These are phyloP conservation scores for Elaeis oleifera DNA, from an alignment of 202 grass and related monocot species.

Conservation along the genomic window DNA sequence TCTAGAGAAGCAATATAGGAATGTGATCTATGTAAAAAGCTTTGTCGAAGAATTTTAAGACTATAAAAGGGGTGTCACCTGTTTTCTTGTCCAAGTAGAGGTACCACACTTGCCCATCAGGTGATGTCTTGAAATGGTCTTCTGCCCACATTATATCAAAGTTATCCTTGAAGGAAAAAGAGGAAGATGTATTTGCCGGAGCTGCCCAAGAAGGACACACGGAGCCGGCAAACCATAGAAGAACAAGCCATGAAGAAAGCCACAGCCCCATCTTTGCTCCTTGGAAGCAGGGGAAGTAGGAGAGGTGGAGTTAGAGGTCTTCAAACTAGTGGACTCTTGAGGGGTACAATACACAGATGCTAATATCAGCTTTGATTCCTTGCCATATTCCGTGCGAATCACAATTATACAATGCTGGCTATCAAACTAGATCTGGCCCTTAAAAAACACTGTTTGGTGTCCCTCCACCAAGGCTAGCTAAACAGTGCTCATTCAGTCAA, in stretches of 20 bases:
- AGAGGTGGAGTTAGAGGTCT: no score
- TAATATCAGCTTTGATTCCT: no score
- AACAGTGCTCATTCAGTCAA: no score
- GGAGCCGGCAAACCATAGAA: slow-evolving; percentile 14
- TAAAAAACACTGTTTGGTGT: no score
- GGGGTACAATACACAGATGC: no score
- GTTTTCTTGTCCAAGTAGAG: slow-evolving; percentile 84
- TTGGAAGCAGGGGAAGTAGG: neutral
- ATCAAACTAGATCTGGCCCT: no score
- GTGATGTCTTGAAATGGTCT: slow-evolving; percentile 78
- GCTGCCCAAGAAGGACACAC: slow-evolving; percentile 6
- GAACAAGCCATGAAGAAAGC: neutral
- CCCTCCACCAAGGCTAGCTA: no score
- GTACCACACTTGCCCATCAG: slow-evolving; percentile 93
- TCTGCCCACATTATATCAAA: slow-evolving; percentile 78
- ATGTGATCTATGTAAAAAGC: no score
- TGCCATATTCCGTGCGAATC: no score
- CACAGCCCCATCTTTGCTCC: neutral
- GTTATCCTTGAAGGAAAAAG: slow-evolving; percentile 62
- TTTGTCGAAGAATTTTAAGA: neutral
- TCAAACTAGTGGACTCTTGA: no score
- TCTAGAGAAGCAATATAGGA: no score
- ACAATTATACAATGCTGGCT: no score
- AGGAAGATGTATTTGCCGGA: slow-evolving; percentile 3
- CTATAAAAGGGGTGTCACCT: slow-evolving; percentile 18